These are phyloP conservation scores for Wickerhamomyces rabaulensis DNA, from an alignment of 805 yeast species.

Conservation along the genomic window DNA sequence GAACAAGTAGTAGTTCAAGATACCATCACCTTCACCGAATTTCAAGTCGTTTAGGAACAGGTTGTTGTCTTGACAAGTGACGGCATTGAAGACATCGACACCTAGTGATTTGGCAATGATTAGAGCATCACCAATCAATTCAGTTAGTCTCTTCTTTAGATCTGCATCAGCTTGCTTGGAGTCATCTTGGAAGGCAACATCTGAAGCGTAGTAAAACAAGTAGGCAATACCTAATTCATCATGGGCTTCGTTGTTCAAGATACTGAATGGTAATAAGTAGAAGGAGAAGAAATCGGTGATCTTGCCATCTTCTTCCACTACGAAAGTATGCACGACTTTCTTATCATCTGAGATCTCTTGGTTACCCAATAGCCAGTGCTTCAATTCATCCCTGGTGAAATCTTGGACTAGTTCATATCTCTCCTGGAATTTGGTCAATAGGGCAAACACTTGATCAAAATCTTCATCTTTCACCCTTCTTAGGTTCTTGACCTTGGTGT, in stretches of 20 bases:
- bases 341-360: constrained; percentile 28
- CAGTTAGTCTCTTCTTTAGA: constrained; percentile 53
- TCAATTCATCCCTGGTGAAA: constrained; percentile 63
- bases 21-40: constrained; percentile 93
- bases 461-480: constrained; percentile 51
- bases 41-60: constrained; percentile 75
- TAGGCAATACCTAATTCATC: constrained; percentile 80
- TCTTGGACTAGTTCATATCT: constrained; percentile 70
- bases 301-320: constrained; percentile 56
- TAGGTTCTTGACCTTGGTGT: constrained; percentile 47
- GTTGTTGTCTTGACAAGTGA: constrained; percentile 86
- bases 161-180: constrained; percentile 34
- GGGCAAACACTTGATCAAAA: constrained; percentile 52
- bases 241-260: constrained; percentile 59
- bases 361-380: constrained; percentile 76
- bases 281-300: constrained; percentile 89
- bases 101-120: constrained; percentile 60
- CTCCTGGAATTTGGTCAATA: constrained; percentile 58
- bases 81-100: constrained; percentile 91
- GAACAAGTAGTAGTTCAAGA: constrained; percentile 84
- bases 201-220: constrained; percentile 83
- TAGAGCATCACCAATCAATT: constrained; percentile 68
- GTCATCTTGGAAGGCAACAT: constrained; percentile 42
- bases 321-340: constrained; percentile 69
- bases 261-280: constrained; percentile 83